Base-by-base conservation (phyloP, 2,329 filamentous ascomycete species). In the Aspergillus phoenicis region DNA sequence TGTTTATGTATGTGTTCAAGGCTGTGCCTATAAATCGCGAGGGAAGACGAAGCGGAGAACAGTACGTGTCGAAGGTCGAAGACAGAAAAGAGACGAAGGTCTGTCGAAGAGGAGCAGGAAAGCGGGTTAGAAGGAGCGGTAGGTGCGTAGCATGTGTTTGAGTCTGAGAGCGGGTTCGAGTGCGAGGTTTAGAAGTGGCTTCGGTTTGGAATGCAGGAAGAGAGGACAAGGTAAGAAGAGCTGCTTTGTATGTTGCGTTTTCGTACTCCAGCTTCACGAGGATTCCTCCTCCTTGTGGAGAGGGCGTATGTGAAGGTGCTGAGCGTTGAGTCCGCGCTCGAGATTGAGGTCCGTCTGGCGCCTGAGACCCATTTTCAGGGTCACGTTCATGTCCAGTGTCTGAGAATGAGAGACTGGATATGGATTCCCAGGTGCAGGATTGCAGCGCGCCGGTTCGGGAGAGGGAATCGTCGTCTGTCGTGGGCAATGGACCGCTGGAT, bases 231-330 rank as follows among this genome's bases (percentile, higher is more conserved):
- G 80, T 71, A 5, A 85, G 75, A 2, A 85, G 73, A n/a, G 82
- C 78, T 3, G 82, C 82, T 65, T 79, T 81, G 73, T 84, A 83
- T 17, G 69, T 73, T 52, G 77, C 75, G 49, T 78, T 79, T 62
- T 84, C 80, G 63, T 84, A 85, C 41, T 79, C 75, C 24, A 85
- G 71, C n/a, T 72, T 77, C 11, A 85, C 72, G 17, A 81, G 66
- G 8, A 85, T 76, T 4, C 83, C 83, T 1, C 71, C 11, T 74
- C 66, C 59, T 24, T 52, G 22, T 10, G 51, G 17, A 17, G 20
- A 47, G 3, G 17, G 38, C n/a, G 24, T 24, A 30, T 4, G 48
- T 26, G 11, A 22, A 10, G 39, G 53, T 17, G 26, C 33, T 36
- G 33, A n/a, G 39, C 39, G 53, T 15, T 39, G 53, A 17, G 53